Percentiles rank a stretch among this genome's conserved stretches.
phyloP scores from a whole-genome alignment of 2,329 filamentous ascomycete species.

The Diaporthe batatas region DNA sequence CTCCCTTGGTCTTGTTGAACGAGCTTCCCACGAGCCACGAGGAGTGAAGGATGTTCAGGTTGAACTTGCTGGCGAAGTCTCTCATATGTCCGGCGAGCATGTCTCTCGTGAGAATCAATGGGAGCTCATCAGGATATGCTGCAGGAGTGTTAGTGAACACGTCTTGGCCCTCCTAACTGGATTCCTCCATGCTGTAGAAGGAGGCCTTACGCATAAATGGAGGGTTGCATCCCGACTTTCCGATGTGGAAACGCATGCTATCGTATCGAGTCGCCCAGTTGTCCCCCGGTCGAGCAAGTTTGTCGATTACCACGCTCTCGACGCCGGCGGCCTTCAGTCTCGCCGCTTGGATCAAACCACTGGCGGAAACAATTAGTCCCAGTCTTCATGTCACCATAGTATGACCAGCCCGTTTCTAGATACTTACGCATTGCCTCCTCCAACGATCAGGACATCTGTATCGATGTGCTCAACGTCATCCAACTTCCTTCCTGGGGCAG shows the following conservation, averaged over 20 bases:
- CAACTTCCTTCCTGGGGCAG: constrained; percentile 43
- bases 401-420: accelerated
- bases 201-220: constrained; percentile 50
- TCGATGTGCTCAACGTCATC: constrained; percentile 42
- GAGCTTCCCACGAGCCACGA: constrained; percentile 55
- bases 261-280: constrained; percentile 57
- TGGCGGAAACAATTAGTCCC: constrained; percentile 17
- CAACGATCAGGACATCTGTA: constrained; percentile 53
- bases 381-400: neutral
- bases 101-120: constrained; percentile 59
- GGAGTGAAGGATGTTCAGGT: constrained; percentile 60
- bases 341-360: constrained; percentile 51
- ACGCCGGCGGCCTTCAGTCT: constrained; percentile 55
- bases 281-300: constrained; percentile 52
- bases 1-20: constrained; percentile 53
- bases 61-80: constrained; percentile 61
- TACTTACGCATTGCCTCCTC: constrained; percentile 52
- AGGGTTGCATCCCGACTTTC: constrained; percentile 52
- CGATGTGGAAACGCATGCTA: constrained; percentile 55
- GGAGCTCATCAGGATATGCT: constrained; percentile 57
- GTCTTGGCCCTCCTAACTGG: constrained; percentile 49
- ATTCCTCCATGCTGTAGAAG: constrained; percentile 44
- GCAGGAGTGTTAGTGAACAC: constrained; percentile 8
- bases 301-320: constrained; percentile 53
- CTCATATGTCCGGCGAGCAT: constrained; percentile 64